Conservation (phyloP, 805 yeast species). For the Danielia oregonensis region DNA sequence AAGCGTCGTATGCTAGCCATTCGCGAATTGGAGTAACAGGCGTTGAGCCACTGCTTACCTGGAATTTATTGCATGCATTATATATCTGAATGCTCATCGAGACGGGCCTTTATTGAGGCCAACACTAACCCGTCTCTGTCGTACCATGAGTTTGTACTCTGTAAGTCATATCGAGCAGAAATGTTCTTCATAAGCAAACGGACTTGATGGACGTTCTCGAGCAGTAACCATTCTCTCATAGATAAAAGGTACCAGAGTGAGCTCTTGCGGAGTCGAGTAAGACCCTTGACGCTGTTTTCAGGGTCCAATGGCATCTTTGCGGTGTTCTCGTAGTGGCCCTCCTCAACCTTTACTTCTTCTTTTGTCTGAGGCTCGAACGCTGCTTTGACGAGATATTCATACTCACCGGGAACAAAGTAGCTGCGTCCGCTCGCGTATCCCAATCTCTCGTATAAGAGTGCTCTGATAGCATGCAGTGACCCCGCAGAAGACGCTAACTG, state of each 20-base stretch:
- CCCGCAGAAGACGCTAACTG: conserved; percentile 36
- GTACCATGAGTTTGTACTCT: conserved; percentile 27
- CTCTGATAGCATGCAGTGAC: conserved; percentile 44
- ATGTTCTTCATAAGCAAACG: conserved; percentile 24
- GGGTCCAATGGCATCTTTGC: conserved; percentile 31
- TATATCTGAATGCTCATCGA: conserved; percentile 2
- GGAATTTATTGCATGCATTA: too few species aligned
- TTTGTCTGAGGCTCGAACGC: conserved; percentile 5
- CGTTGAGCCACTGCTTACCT: too few species aligned
- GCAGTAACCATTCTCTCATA: conserved; percentile 58
- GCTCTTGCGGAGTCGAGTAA: conserved; percentile 66
- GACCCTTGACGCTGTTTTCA: conserved; percentile 43
- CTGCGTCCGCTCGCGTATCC: conserved; percentile 22
- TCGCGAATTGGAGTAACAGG: conserved; percentile 32
- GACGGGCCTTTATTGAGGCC: conserved; percentile 16
- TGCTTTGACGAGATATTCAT: conserved; percentile 1
- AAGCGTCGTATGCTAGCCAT: conserved; percentile 39
- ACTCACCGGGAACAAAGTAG: conserved; percentile 11
- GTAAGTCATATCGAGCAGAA: conserved; percentile 17
- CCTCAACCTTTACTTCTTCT: conserved; percentile 24
- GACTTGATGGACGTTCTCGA: conserved; percentile 27
- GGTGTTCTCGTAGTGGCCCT: conserved; percentile 30
- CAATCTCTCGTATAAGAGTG: conserved; percentile 39
- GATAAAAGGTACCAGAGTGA: conserved; percentile 75
- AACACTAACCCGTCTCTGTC: conserved; percentile 29